Evolutionary conservation across 768 basidiomycete genomes (phyloP).

Genomic region (Suillus ampliporus): DNA sequence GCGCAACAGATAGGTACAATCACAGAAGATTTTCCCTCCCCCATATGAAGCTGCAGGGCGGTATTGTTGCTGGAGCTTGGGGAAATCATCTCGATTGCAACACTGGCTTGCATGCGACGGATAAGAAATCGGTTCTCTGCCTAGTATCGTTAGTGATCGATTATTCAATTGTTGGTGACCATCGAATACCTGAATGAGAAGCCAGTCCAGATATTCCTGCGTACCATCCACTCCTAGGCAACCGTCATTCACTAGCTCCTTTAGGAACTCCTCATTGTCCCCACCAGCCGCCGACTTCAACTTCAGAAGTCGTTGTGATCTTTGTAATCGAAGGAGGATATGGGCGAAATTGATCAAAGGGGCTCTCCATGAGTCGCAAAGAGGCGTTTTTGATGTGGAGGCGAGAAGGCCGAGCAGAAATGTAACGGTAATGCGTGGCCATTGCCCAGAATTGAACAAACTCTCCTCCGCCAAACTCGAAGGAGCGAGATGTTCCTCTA

Average conservation of each 20-base stretch:
- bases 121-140: slow-evolving; percentile 32
- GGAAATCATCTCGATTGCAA: slow-evolving; percentile 39
- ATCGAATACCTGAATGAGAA: slow-evolving; percentile 26
- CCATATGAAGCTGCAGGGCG: slow-evolving; percentile 58
- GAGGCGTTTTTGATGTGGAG: slow-evolving; percentile 18
- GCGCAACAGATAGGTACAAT: slow-evolving; percentile 40
- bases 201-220: slow-evolving; percentile 22
- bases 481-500: slow-evolving; percentile 21
- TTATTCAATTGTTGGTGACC: background rate
- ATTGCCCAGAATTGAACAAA: slow-evolving; percentile 28
- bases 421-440: slow-evolving; percentile 41
- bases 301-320: slow-evolving; percentile 38
- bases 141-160: slow-evolving; percentile 22
- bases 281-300: slow-evolving; percentile 22
- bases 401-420: slow-evolving; percentile 36
- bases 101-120: slow-evolving; percentile 32
- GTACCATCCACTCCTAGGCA: slow-evolving; percentile 23
- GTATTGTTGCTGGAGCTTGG: slow-evolving; percentile 39
- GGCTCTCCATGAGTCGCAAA: slow-evolving; percentile 33
- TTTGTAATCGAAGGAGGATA: slow-evolving; percentile 38
- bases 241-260: slow-evolving; percentile 23
- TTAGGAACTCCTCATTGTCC: slow-evolving; percentile 19
- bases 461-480: slow-evolving; percentile 16
- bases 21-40: slow-evolving; percentile 55
- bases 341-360: slow-evolving; percentile 35